Evolutionary conservation across 1,139 yeast genomes (phyloP), one percentile per base, ranked within the genome.

Genomic region (Geotrichum aggregatum): DNA sequence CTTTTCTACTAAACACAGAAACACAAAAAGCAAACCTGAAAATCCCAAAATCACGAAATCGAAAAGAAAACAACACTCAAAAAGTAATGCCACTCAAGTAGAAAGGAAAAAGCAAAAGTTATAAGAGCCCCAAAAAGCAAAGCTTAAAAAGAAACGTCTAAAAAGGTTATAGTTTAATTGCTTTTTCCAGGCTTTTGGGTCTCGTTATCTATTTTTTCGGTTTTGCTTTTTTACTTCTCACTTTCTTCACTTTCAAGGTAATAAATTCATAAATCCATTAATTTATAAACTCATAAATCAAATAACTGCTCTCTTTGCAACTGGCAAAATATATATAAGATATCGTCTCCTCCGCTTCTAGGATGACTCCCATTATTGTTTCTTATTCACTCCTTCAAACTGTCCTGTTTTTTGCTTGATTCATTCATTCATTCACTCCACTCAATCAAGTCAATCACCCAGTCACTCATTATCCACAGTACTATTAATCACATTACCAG

Each of bases 201-300:
- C 36, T 33, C 28, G 28, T 24, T 24, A 24, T 24, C 44, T 44
- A 44, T 49, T 40, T 39, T 39, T 39, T 38, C 22, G 3, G 18
- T 19, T 39, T 39, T 28, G 28, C n/a, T 39, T 19, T 47, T 39
- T 47, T 39, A 18, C 38, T 46, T 46, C 14, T 34, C n/a, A n/a
- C n/a, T n/a, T n/a, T n/a, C n/a, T n/a, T n/a, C n/a, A n/a, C n/a
- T n/a, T 28, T 5, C n/a, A 10, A 13, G 13, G 14, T 19, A 21
- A 13, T 24, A 28, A n/a, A 10, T 6, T 11, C 3, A 11, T 26
- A 3, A 13, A 6, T 24, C 26, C 16, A 13, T 22, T 40, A 2
- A 40, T 11, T 40, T 21, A 35, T 34, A n/a, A 24, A 16, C 18
- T 10, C 18, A 16, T 18, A 43, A 6, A 19, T n/a, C 11, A 24